phyloP scores from a whole-genome alignment of 768 basidiomycete species.

The Boletellus ananiceps region DNA sequence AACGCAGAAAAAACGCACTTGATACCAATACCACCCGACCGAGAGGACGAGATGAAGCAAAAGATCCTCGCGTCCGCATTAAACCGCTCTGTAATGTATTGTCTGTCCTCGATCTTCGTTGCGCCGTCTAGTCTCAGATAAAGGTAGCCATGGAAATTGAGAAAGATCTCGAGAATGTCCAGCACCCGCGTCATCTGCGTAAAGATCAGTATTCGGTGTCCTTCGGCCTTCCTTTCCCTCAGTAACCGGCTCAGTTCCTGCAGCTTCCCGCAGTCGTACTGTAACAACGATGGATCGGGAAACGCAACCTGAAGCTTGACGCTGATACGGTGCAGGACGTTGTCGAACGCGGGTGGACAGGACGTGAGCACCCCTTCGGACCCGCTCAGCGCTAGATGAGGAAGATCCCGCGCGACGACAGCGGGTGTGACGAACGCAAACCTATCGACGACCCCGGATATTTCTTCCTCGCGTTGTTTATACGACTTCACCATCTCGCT shows the following conservation, averaged over 20 bases:
- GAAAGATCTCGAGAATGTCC: conserved; percentile 90
- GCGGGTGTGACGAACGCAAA: conserved; percentile 82
- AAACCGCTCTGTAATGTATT: conserved; percentile 85
- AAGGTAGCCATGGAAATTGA: conserved; percentile 89
- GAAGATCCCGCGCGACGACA: conserved; percentile 71
- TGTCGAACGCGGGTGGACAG: conserved; percentile 54
- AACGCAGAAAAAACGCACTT: conserved; percentile 53
- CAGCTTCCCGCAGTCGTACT: conserved; percentile 95
- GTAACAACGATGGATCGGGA: conserved; percentile 82
- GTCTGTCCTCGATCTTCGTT: conserved; percentile 92
- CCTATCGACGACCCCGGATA: conserved; percentile 50
- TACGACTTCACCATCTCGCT: conserved; percentile 62
- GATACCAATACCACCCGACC: conserved; percentile 87
- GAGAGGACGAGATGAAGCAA: conserved; percentile 85
- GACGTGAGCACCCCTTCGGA: conserved; percentile 24
- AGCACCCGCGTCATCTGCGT: conserved; percentile 96
- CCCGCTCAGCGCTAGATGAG: conserved; percentile 55
- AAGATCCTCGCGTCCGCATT: conserved; percentile 74
- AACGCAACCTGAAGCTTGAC: conserved; percentile 92
- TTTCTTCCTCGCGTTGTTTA: conserved; percentile 49
- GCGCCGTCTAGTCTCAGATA: conserved; percentile 94
- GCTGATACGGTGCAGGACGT: conserved; percentile 60
- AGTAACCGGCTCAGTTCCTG: conserved; percentile 78
- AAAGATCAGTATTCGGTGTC: conserved; percentile 90
- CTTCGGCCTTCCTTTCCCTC: conserved; percentile 78